Evolutionary conservation across 192 early-diverging fungal species (phyloP), one percentile per base, ranked within the genome.

Genomic region (Linnemannia exigua): DNA sequence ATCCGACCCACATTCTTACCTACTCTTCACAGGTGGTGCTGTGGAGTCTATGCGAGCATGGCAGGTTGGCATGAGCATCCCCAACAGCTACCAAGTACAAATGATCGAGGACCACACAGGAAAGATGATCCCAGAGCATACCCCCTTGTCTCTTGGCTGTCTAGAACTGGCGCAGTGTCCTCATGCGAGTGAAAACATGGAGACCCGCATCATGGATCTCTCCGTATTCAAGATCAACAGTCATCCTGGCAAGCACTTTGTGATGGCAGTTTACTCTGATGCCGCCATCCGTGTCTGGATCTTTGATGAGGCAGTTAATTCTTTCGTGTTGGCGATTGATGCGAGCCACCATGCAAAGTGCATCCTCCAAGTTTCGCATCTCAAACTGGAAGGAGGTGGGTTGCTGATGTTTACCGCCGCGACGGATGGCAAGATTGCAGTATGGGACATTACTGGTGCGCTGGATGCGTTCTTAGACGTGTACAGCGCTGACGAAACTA

Each of bases 121-220:
- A 20, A 67, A 63, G 15, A 63, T 35, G 15, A 61, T 80, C 7
- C 74, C 69, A 1, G 84, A 86, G 63, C 74, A 79, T 22, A 86
- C 84, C 16, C 84, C 84, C 1, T n/a, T 86, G 28, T 86, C 78
- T 0, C 66, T 86, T 28, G 84, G 84, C 0, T 79, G 78, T 20
- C 68, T 86, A 0, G 84, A 86, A n/a, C 41, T 79, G 31, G 84
- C 84, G 3, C 84, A 86, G 51, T 86, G 84, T 46, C 80, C 74
- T 38, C 77, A 82, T 68, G 79, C 82, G 5, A 92, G 92, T 79
- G 88, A 90, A n/a, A 88, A 87, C 15, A 80, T 88, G 46, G 94
- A 95, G 70, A 93, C 92, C 9, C 87, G 96, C 5, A 94, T 97
- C 70, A 97, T 97, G 96, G 95, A 93, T 71, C 87, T 93, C 1